Evolutionary conservation across 2,329 filamentous ascomycete genomes (phyloP), one percentile per base, ranked within the genome.

Genomic region (Stagonosporopsis cucurbitacearum): DNA sequence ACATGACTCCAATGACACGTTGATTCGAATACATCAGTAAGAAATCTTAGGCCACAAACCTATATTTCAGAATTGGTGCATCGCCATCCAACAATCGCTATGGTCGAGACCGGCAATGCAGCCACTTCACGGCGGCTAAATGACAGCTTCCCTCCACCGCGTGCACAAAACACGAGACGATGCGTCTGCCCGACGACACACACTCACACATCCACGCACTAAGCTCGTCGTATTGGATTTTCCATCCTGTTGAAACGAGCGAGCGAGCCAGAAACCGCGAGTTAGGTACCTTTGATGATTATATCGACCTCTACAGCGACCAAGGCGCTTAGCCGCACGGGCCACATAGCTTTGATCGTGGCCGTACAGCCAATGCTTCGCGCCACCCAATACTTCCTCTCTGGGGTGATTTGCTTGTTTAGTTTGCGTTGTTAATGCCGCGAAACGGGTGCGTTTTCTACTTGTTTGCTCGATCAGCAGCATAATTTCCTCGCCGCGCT

Each of bases 291-390:
- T 50, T 41, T 17, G 15, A 48, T 37, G 35, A 9, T 59, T 59
- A 50, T 56, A 53, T 52, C 51, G 55, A 46, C 62, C 62, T 42
- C 26, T 22, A 11, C 36, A 17, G 13, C 25, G 53, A 40, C 62
- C 59, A 23, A 23, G 52, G 59, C 59, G 62, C 51, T 46, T 58
- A 45, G 17, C n/a, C n/a, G 57, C 51, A 59, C 40, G 19, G 57
- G 40, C 50, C 61, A 49, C 19, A n/a, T 37, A 9, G 12, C 15
- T 19, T 20, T 5, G 8, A 50, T 22, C 44, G 60, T 43, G 39
- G 57, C 40, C 36, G 48, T 33, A 58, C 50, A 60, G 33, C 61
- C 60, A 65, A 59, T 59, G 40, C 50, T 58, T 53, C 30, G 47
- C 47, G 43, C 50, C 56, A 57, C 37, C 39, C 35, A 49, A 50